A percentile compares a stretch with the other conserved stretches of the same genome.
Conservation (phyloP, 2,329 filamentous ascomycete genomes). For the Aspergillus tamarii region DNA sequence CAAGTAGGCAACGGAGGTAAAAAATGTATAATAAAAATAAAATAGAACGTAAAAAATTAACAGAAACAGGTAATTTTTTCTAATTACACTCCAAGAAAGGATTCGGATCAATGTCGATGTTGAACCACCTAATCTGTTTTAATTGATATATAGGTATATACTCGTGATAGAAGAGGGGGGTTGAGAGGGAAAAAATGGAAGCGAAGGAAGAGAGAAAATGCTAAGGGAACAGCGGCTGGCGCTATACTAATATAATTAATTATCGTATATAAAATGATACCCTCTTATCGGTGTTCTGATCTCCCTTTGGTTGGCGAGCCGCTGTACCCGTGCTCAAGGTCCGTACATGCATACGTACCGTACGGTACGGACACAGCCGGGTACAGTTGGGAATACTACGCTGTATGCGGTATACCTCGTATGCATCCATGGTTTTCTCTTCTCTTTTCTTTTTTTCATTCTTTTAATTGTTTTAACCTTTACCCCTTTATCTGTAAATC, state of each 20-base stretch:
- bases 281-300: slow-evolving; percentile 20
- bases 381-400: slow-evolving; percentile 13
- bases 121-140: background rate
- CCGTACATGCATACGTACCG: slow-evolving; percentile 19
- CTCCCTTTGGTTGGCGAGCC: slow-evolving; percentile 19
- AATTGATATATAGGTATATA: background rate
- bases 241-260: slow-evolving; percentile 20
- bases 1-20: slow-evolving; percentile 2
- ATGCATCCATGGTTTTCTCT: background rate
- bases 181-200: background rate
- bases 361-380: slow-evolving; percentile 22
- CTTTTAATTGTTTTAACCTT: slow-evolving; percentile 5
- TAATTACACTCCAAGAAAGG: background rate
- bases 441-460: slow-evolving; percentile 1
- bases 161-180: background rate
- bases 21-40: slow-evolving; percentile 2
- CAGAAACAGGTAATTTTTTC: background rate
- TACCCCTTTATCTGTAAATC: slow-evolving; percentile 1
- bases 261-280: slow-evolving; percentile 19
- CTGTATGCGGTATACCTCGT: slow-evolving; percentile 4
- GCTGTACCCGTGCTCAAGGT: slow-evolving; percentile 21
- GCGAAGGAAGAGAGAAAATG: slow-evolving; percentile 5
- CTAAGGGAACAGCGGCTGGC: slow-evolving; percentile 13
- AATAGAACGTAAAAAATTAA: slow-evolving; percentile 6
- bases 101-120: background rate